Evolutionary conservation across 495 filamentous ascomycete species (phyloP).

Genomic region (Penicillium alfredii): DNA sequence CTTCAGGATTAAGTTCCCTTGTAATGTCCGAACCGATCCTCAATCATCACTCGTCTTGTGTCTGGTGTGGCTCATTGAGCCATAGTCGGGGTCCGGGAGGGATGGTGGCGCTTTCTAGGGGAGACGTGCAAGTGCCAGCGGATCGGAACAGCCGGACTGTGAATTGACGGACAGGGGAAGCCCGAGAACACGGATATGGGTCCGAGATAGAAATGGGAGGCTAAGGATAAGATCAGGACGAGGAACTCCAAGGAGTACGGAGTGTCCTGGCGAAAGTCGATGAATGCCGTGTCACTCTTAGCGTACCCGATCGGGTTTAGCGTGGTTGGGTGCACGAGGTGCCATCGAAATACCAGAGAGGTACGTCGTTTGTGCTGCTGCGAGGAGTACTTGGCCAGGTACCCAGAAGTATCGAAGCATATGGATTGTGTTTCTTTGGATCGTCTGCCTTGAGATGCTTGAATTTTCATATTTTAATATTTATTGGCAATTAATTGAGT

Average conservation of each 20-base stretch:
- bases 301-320: slow-evolving; percentile 18
- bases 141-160: slow-evolving; percentile 6
- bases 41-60: slow-evolving; percentile 22
- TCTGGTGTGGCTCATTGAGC: slow-evolving; percentile 30
- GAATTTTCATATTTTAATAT: too few relatives aligned
- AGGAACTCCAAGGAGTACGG: too few relatives aligned
- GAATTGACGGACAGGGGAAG: slow-evolving; percentile 2
- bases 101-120: slow-evolving; percentile 7
- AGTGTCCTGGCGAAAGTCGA: too few relatives aligned
- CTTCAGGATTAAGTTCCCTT: slow-evolving; percentile 21
- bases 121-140: slow-evolving; percentile 3
- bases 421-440: too few relatives aligned
- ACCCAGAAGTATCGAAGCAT: too few relatives aligned
- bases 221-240: slow-evolving; percentile 5
- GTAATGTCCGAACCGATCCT: slow-evolving; percentile 17
- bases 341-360: too few relatives aligned
- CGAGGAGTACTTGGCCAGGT: too few relatives aligned
- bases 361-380: too few relatives aligned
- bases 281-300: too few relatives aligned
- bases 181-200: slow-evolving; percentile 2
- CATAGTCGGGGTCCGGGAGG: slow-evolving; percentile 25
- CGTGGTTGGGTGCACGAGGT: slow-evolving; percentile 9
- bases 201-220: slow-evolving; percentile 6
- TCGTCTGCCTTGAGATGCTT: too few relatives aligned
- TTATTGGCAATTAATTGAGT: too few relatives aligned